These are phyloP conservation scores for Hygrocybe coccinea DNA, from an alignment of 768 basidiomycete species.

Conservation along the genomic window DNA sequence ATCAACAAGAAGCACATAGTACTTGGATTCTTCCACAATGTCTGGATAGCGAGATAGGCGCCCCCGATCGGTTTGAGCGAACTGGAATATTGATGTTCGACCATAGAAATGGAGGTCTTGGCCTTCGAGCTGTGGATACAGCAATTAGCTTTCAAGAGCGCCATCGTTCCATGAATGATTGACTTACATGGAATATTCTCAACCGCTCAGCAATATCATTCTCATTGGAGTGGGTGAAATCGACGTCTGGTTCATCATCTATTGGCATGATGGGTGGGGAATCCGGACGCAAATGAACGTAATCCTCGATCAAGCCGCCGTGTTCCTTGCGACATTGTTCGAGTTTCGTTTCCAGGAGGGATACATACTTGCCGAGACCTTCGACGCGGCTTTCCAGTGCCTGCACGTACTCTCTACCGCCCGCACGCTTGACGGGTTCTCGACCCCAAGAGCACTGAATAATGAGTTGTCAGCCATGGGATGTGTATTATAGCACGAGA, in stretches of 20 bases:
- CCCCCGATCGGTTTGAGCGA: slow-evolving; percentile 24
- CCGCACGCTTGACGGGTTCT: slow-evolving; percentile 39
- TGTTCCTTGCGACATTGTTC: slow-evolving; percentile 39
- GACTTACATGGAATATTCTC: slow-evolving; percentile 29
- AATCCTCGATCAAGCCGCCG: slow-evolving; percentile 26
- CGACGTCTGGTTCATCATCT: slow-evolving; percentile 12
- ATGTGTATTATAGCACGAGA: background rate
- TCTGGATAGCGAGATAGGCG: slow-evolving; percentile 35
- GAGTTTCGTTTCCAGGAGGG: slow-evolving; percentile 39
- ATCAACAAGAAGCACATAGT: slow-evolving; percentile 39
- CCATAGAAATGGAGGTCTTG: slow-evolving; percentile 38
- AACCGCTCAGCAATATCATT: slow-evolving; percentile 33
- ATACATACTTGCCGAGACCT: slow-evolving; percentile 32
- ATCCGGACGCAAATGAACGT: slow-evolving; percentile 25
- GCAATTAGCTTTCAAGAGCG: background rate
- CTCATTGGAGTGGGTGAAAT: slow-evolving; percentile 18
- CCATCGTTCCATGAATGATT: slow-evolving; percentile 31
- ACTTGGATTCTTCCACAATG: slow-evolving; percentile 32
- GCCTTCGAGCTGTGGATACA: slow-evolving; percentile 33
- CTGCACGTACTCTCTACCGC: slow-evolving; percentile 44
- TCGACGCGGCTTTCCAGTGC: slow-evolving; percentile 37
- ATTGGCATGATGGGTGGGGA: slow-evolving; percentile 18
- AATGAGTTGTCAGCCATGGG: background rate
- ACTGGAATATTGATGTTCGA: slow-evolving; percentile 40
- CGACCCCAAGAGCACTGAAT: slow-evolving; percentile 41